Evolutionary conservation across 495 filamentous ascomycete species (phyloP), one percentile per base, ranked within the genome.

Genomic region (Annulohypoxylon nitens): DNA sequence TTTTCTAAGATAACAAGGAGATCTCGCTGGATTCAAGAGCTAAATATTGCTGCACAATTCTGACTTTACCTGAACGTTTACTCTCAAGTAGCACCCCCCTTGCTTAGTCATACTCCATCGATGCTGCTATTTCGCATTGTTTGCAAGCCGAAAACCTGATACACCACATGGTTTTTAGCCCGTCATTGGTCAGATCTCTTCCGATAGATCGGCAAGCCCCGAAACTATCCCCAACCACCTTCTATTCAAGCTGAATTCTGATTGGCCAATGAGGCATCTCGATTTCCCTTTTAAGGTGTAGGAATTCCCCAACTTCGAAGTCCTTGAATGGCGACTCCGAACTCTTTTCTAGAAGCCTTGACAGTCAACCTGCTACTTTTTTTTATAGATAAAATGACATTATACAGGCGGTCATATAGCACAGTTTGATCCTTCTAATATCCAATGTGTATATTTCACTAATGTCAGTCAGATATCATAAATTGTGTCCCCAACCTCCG

Each of bases 271-370:
- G 8, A 37, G 61, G 12, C 8, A 36, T 9, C 4, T n/a, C 3
- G 39, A 18, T 30, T 57, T 68, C 64, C 70, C 23, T 64, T 66
- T 72, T 68, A 73, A 61, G 64, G 57, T 67, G 48, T 59, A 16
- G 64, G 59, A 59, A 18, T 63, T 63, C 64, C 64, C 64, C 59
- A 68, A 67, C 37, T 62, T 41, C 25, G 18, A 10, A 20, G 34
- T 58, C 54, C 34, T 39, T 23, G n/a, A 11, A 20, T 58, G 34
- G 39, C 12, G 18, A 39, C 30, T 26, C 57, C 57, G 39, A 43
- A 25, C 20, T 36, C 36, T 34, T 16, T 37, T 59, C 51, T 59
- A 25, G n/a, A 59, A 59, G 55, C 33, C 26, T 4, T 16, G 14
- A 5, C 23, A 23, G 23, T 11, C 12, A 59, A 39, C 20, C 20